Base-by-base conservation (phyloP, 306 rosid species). In the Herpetospermum pedunculosum region DNA sequence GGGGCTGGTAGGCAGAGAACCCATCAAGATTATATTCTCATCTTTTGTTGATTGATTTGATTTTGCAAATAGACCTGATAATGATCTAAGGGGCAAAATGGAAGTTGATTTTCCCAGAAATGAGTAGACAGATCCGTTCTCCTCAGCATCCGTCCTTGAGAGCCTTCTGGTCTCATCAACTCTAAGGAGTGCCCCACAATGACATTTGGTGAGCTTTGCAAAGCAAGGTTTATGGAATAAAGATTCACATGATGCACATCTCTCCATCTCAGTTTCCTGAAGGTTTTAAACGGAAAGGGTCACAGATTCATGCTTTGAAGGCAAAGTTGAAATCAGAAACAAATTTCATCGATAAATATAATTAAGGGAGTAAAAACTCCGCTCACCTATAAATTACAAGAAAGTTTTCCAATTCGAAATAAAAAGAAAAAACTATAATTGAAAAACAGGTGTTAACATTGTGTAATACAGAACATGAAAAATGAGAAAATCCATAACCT, bases 171-270 rank as follows among this genome's bases (percentile, higher is more conserved):
- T 80, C 78, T 80, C 85, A 8, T 84, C 86, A 23, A 41, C 74
- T 81, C 84, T 68, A 35, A 88, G 90, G 63, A 48, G 79, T 4
- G 73, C 84, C 21, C 91, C 97, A 70, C 99, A 95, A 41, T 85
- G 81, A 70, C 99, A 95, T 63, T 62, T 77, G 16, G 58, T 74
- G 72, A 89, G 82, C 88, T 91, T 95, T 78, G 64, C 72, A 78
- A 88, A 88, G 87, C 97, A 95, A 77, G 38, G 84, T 83, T 84
- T 88, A 77, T 89, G 99, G 85, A 95, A 91, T 54, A 86, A 83
- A 11, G 88, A 78, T 76, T 79, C 87, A 78, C 99, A 95, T 52
- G 91, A 76, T 67, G 79, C 71, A 75, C 99, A 95, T 79, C 77
- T 87, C 80, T 88, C 88, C 48, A 89, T 83, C 44, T 89, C 88